phyloP scores from a whole-genome alignment of 2,329 filamentous ascomycete genomes.

The Xylariales sp. region DNA sequence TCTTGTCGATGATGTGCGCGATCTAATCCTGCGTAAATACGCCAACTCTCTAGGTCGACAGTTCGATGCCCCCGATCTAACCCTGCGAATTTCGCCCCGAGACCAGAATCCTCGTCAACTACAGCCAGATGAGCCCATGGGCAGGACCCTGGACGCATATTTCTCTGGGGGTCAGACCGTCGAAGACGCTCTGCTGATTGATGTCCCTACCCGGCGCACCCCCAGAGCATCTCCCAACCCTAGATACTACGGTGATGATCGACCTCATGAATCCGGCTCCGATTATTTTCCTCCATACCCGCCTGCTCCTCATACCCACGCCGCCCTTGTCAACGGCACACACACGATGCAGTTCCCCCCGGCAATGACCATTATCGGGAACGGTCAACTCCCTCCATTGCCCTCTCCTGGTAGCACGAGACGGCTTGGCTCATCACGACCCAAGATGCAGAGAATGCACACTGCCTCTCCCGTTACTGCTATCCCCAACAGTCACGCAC shows the following conservation, averaged over 20 bases:
- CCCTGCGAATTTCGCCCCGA: conserved; percentile 70
- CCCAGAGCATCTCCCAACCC: conserved; percentile 70
- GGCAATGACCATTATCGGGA: conserved; percentile 76
- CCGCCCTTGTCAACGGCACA: conserved; percentile 18
- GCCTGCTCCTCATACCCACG: conserved; percentile 13
- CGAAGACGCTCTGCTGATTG: conserved; percentile 86
- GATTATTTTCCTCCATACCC: conserved; percentile 30
- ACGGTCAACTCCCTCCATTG: conserved; percentile 73
- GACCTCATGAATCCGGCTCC: conserved; percentile 27
- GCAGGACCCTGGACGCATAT: conserved; percentile 71
- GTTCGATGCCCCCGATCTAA: conserved; percentile 88
- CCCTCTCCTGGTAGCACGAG: conserved; percentile 75
- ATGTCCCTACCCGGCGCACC: conserved; percentile 71
- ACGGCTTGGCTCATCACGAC: conserved; percentile 32
- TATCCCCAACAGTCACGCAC: conserved; percentile 42
- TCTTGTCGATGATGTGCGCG: conserved; percentile 89
- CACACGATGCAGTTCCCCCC: conserved; percentile 37
- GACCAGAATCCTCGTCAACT: conserved; percentile 61
- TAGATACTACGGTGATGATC: conserved; percentile 23
- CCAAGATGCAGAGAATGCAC: conserved; percentile 60
- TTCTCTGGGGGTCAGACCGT: conserved; percentile 84
- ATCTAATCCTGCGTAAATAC: conserved; percentile 90
- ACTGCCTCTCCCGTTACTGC: conserved; percentile 71
- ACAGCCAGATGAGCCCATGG: conserved; percentile 82
- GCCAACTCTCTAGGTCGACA: conserved; percentile 83